Percentiles rank a stretch among this genome's conserved stretches.
Conservation (phyloP, 2,329 filamentous ascomycete species). For the Xylariaceae sp. region DNA sequence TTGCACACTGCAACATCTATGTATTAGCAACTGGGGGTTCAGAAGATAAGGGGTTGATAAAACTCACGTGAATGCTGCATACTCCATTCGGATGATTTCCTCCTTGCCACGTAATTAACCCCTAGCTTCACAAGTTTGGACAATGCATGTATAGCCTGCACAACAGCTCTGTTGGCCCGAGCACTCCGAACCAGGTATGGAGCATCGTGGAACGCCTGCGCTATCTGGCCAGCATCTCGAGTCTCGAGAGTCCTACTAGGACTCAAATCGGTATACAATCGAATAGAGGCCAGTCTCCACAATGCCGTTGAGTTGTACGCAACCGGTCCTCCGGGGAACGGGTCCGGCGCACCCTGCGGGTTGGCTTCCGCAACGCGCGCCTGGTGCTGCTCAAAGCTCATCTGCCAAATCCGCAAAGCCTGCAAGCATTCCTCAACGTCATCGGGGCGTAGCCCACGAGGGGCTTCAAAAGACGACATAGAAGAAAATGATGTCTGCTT, state of each 20-base stretch:
- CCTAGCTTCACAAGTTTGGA: constrained; percentile 61
- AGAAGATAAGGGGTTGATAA: background rate
- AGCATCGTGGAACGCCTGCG: constrained; percentile 53
- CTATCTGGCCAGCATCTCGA: constrained; percentile 57
- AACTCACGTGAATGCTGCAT: constrained; percentile 56
- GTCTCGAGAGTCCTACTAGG: constrained; percentile 60
- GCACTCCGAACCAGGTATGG: constrained; percentile 54
- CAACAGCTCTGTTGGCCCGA: constrained; percentile 57
- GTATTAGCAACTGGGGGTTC: constrained; percentile 3
- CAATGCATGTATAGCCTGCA: constrained; percentile 63
- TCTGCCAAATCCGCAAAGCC: constrained; percentile 53
- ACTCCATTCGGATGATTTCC: constrained; percentile 58
- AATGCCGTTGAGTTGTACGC: constrained; percentile 61
- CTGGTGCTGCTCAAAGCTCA: constrained; percentile 53
- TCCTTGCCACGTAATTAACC: constrained; percentile 57
- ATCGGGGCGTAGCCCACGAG: constrained; percentile 47
- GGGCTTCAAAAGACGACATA: constrained; percentile 44
- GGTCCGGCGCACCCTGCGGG: constrained; percentile 44
- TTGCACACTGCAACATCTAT: constrained; percentile 45
- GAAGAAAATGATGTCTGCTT: constrained; percentile 56
- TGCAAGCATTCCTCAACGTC: constrained; percentile 53
- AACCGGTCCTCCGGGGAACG: constrained; percentile 54
- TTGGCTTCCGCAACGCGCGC: constrained; percentile 45
- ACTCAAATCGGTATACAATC: constrained; percentile 60
- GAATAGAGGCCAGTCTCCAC: constrained; percentile 56